Conservation (phyloP, 2,329 filamentous ascomycete genomes). For the Colletotrichum cereale region DNA sequence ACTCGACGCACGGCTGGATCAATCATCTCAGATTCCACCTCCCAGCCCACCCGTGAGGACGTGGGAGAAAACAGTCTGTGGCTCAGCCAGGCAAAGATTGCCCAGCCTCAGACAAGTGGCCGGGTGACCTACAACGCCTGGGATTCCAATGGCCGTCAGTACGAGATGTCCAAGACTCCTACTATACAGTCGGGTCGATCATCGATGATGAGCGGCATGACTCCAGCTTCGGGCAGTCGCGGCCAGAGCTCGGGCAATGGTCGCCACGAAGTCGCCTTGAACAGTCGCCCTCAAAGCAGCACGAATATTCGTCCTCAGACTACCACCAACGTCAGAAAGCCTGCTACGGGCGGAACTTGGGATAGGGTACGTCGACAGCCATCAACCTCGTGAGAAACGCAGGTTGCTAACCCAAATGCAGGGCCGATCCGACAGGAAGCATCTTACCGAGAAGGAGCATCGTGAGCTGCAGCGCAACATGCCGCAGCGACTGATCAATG, state of each 20-base stretch:
- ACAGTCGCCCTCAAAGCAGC: neutral
- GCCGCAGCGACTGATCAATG: neutral
- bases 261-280: neutral
- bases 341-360: neutral
- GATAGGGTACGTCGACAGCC: neutral
- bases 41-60: neutral
- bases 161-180: constrained; percentile 43
- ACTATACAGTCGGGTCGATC: constrained; percentile 38
- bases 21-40: neutral
- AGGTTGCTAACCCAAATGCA: neutral
- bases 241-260: neutral
- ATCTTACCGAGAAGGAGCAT: constrained; percentile 30
- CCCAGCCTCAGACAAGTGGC: neutral
- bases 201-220: neutral
- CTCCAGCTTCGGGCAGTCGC: neutral
- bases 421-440: constrained; percentile 28
- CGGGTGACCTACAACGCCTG: constrained; percentile 44
- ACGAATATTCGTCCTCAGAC: neutral
- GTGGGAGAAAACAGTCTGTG: neutral
- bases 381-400: neutral
- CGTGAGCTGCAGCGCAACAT: constrained; percentile 18
- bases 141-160: constrained; percentile 45
- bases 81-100: neutral
- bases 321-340: neutral
- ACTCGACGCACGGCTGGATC: neutral